Evolutionary conservation across 345 rosid species (phyloP), one percentile per base, ranked within the genome.

Genomic region (Moricandia moricandioides): DNA sequence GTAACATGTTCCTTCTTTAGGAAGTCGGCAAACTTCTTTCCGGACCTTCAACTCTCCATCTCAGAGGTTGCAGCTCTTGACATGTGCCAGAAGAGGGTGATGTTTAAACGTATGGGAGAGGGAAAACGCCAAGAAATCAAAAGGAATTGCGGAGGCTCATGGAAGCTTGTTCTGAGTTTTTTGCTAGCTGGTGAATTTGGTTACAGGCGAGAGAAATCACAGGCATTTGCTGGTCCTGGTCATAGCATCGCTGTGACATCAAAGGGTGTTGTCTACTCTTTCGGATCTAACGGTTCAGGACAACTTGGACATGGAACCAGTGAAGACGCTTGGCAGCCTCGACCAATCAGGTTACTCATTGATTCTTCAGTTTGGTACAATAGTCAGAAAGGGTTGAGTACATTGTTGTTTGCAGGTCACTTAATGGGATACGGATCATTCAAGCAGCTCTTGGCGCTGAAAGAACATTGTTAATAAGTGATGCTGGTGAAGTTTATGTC

Each of bases 51-150:
- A 72, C 85, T 95, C 62, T 88, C 97, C 57, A 89, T 92, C 75
- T 80, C 97, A 1, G 99, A 95, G 88, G 86, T 92, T 73, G 98
- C 98, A n/a, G 99, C 99, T 74, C 85, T 90, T 54, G 99, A 95
- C 79, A 80, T 95, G 80, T 95, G 99, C 86, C 82, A 81, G 67
- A 87, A 86, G 77, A 87, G 99, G 90, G 91, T 81, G 72, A 87
- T 92, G 55, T 95, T 92, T 81, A 95, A 85, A 83, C 84, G 86
- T 37, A 89, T 92, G 97, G 83, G 75, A 0, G 83, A 79, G 1
- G 93, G 84, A 73, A 91, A 89, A 59, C 86, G 88, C 18, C 88
- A 76, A 76, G 84, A 80, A 56, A 67, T 92, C 73, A 95, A 90
- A 82, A 83, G 78, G 72, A 87, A 61, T 81, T 95, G 98, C 11